Conservation (phyloP, 1,284 basidiomycete species). For the Malassezia globosa region DNA sequence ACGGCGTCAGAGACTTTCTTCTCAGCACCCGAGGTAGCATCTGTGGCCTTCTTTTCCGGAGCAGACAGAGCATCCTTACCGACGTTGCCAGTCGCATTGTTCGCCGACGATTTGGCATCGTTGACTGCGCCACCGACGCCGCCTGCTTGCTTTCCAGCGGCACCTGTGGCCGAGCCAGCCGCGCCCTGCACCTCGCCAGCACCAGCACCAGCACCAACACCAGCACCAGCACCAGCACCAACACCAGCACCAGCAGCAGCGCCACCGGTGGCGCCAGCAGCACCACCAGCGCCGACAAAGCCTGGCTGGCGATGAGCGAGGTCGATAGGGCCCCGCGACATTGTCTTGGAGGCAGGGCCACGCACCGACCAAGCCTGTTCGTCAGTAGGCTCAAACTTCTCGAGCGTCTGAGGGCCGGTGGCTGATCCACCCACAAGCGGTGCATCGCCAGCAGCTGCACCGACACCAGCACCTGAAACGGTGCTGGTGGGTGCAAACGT, state of each 20-base stretch:
- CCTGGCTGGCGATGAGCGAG: not conserved
- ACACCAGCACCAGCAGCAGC: not conserved
- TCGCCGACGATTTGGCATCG: not conserved
- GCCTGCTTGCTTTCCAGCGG: not conserved
- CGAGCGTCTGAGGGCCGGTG: not conserved
- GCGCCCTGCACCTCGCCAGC: not conserved
- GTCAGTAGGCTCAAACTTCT: not conserved
- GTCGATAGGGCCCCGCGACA: not conserved
- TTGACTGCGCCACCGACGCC: not conserved
- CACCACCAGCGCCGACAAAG: not conserved
- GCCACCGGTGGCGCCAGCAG: not conserved
- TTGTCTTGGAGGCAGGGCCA: conserved; percentile 25
- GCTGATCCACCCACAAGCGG: not conserved
- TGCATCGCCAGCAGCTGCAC: not conserved
- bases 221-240: not conserved
- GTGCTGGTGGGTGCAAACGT: not conserved
- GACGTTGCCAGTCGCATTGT: not conserved
- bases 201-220: not conserved
- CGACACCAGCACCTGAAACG: not conserved
- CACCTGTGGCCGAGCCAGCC: not conserved
- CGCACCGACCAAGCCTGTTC: conserved; percentile 28
- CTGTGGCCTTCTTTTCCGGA: not conserved
- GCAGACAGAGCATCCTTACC: not conserved
- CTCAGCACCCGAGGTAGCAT: not conserved
- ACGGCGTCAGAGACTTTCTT: not conserved